Base-by-base conservation (phyloP, 75 land plant genomes). In the Pinus taeda region DNA sequence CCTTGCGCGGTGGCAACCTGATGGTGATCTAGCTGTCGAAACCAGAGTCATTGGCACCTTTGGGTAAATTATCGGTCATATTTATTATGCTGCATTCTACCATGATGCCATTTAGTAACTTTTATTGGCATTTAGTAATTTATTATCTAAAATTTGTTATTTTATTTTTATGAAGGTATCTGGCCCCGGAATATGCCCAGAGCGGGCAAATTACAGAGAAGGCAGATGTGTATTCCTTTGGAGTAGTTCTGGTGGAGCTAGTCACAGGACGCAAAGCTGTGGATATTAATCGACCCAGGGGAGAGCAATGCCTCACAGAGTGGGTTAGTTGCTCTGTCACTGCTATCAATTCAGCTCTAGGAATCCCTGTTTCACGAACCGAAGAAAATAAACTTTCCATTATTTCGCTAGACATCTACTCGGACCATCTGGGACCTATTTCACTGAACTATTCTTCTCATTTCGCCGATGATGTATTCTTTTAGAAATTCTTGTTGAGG, bases 121-220 rank as follows among this genome's bases (percentile, higher is more conserved):
- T 77, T 71, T n/a, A 26, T 12, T 71, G 37, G 29, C 15, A 24
- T 49, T 36, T 55, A 33, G 26, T 26, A 45, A 66, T 11, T 63
- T 37, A 3, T 36, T 26, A 9, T 26, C 22, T 45, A 12, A 26
- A 17, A 74, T 37, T 29, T 6, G 15, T n/a, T 24, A 1, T 75
- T 17, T 66, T 53, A 57, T 39, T 76, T 39, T 33, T n/a, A 67
- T 79, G 26, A 73, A 96, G 98, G 81, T 96, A 96, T 79, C 81
- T 96, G 84, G 98, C 98, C 0, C 98, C 98, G 33, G 98, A 96
- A 60, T 96, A 96, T 90, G 94, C 98, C 13, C 97, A 96, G 78
- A 92, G 92, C 75, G 95, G 98, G 14, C 97, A 94, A 76, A 94
- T 96, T 39, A 94, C 98, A 55, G 98, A 96, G 75, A 96, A 94